Base-by-base conservation (phyloP, 306 rosid genomes). In the Trichosanthes cucumerina region DNA sequence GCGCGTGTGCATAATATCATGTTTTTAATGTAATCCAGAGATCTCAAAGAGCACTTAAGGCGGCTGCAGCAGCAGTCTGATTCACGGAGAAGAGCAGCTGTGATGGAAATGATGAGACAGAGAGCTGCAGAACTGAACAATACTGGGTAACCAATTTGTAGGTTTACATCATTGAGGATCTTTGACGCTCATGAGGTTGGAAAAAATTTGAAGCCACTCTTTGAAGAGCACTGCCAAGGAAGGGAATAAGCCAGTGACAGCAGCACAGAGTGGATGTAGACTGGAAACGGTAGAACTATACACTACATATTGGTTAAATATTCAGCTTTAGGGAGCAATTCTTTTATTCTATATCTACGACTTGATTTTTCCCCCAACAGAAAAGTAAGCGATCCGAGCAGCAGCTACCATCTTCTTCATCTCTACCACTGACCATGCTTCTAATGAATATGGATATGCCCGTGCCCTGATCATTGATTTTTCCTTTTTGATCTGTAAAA, bases 71-170 rank as follows among this genome's bases (percentile, higher is more conserved):
- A 92, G 83, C 99, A 92, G 82, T 89, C 99, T 78, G 99, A 96
- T 78, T 96, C 99, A 11, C 81, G 99, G 58, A 87, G 99, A 76
- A 90, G 97, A 89, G 98, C 98, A 68, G 98, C 99, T 49, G 98
- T 96, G 83, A 96, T 89, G 91, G 99, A 96, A 85, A 96, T 96
- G 98, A 96, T 96, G 99, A 92, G 99, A 85, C 98, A 95, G 87
- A 87, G 99, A 86, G 99, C 99, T 75, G 98, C 96, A 14, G 99
- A 96, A 88, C 91, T 90, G 62, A 93, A 82, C 86, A 92, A 82
- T 76, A 81, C 90, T 41, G 89, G 91, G 75, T 96, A 85, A 91
- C 78, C 80, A 79, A 43, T 81, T 68, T 79, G 87, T 71, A 82
- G 81, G 84, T 79, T 74, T 60, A 71, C 54, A 60, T 66, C 69